Percentiles rank a stretch among this genome's conserved stretches.
phyloP scores from a whole-genome alignment of 2,329 filamentous ascomycete genomes.

The Claviceps fusiformis region DNA sequence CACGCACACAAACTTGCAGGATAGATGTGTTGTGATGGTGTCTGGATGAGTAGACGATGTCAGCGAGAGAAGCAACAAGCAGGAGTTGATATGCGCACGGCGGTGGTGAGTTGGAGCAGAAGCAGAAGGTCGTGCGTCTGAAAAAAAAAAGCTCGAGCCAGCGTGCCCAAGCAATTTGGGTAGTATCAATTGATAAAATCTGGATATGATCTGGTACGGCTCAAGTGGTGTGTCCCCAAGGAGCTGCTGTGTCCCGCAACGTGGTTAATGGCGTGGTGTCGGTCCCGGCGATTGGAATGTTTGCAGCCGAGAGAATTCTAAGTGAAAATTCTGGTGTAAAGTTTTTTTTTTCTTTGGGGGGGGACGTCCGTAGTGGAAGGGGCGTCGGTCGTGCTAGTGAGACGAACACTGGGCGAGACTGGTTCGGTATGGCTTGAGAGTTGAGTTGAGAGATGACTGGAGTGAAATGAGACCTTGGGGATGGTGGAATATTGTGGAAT shows the following conservation, averaged over 20 bases:
- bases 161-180: not conserved
- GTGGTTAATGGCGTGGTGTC: not conserved
- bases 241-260: constrained; percentile 1
- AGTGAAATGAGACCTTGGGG: not conserved
- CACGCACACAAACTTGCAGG: not conserved
- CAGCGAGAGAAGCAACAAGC: not conserved
- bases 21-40: not conserved
- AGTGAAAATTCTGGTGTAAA: not conserved
- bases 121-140: not conserved
- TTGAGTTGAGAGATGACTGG: not conserved
- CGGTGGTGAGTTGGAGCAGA: not conserved
- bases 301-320: not conserved
- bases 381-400: not conserved
- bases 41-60: not conserved
- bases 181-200: not conserved
- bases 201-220: not conserved
- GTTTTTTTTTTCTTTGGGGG: too few relatives aligned
- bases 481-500: not conserved
- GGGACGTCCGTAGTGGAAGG: not conserved
- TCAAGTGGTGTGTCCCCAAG: not conserved
- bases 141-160: not conserved
- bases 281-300: constrained; percentile 1
- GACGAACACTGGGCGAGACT: not conserved
- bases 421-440: not conserved
- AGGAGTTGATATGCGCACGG: not conserved